A percentile compares a stretch with the other conserved stretches of the same genome.
phyloP scores from a whole-genome alignment of 2,329 filamentous ascomycete genomes.

The Neonectria coccinea region DNA sequence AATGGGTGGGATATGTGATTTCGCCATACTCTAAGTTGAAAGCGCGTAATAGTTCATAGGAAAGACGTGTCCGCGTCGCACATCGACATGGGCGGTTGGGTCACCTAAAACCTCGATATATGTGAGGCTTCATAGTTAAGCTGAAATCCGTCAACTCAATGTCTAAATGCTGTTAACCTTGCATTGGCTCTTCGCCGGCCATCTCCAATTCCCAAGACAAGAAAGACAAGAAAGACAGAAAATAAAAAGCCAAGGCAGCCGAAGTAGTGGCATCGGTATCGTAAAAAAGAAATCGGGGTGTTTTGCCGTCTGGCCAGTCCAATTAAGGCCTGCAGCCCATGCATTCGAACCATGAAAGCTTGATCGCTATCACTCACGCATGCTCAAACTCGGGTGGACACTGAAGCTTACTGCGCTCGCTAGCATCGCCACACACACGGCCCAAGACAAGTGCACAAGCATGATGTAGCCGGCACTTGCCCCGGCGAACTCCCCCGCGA shows the following conservation, averaged over 20 bases:
- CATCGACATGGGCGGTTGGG: not conserved
- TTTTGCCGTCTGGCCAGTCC: not conserved
- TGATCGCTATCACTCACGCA: slow-evolving; percentile 20
- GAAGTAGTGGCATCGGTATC: not conserved
- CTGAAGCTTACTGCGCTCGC: slow-evolving; percentile 31
- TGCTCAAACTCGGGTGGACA: slow-evolving; percentile 18
- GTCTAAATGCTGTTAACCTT: not conserved
- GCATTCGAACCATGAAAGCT: not conserved
- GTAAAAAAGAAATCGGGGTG: not conserved
- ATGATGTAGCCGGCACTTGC: slow-evolving; percentile 40
- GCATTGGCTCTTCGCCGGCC: not conserved
- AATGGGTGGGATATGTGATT: not conserved
- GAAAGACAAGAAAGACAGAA: not conserved
- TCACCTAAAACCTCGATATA: not conserved
- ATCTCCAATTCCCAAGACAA: not conserved
- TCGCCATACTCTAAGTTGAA: not conserved
- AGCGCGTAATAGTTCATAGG: not conserved
- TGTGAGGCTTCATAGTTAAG: not conserved
- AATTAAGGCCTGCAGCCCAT: not conserved
- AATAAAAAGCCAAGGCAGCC: not conserved
- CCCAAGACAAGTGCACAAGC: slow-evolving; percentile 43
- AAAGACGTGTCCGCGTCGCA: not conserved
- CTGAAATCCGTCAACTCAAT: slow-evolving; percentile 1
- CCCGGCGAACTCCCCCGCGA: slow-evolving; percentile 32
- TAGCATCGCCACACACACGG: slow-evolving; percentile 42